A percentile compares a stretch with the other conserved stretches of the same genome.
Evolutionary conservation across 371 early-diverging fungal genomes (phyloP).

Genomic region (Nematocida displodere): DNA sequence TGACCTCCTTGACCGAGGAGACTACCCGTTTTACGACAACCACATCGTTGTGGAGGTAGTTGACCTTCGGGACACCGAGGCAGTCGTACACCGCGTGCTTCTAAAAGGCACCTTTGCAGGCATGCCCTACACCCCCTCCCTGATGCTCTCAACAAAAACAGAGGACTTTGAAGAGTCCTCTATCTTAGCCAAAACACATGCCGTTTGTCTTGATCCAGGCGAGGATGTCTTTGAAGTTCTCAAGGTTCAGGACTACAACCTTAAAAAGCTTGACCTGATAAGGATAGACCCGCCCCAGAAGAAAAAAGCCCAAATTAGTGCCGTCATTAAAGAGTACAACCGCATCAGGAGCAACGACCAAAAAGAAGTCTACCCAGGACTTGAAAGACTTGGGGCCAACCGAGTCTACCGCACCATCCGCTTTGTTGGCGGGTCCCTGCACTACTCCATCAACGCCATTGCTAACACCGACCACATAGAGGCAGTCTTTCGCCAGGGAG

Average conservation of each 20-base stretch:
- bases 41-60: conserved; percentile 45
- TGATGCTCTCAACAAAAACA: conserved; percentile 26
- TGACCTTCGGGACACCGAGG: conserved; percentile 23
- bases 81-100: conserved; percentile 11
- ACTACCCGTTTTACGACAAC: conserved; percentile 52
- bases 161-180: conserved; percentile 3
- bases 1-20: conserved; percentile 49
- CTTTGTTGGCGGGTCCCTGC: conserved; percentile 32
- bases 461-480: conserved; percentile 44
- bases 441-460: conserved; percentile 46
- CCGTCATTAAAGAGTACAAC: conserved; percentile 43
- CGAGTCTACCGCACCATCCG: conserved; percentile 37
- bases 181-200: conserved; percentile 22
- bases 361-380: conserved; percentile 24
- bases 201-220: conserved; percentile 34
- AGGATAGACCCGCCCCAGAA: conserved; percentile 18
- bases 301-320: conserved; percentile 24
- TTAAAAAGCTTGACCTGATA: conserved; percentile 17
- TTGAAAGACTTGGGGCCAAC: conserved; percentile 6
- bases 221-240: conserved; percentile 43
- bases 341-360: background rate
- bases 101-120: conserved; percentile 14
- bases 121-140: conserved; percentile 16
- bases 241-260: conserved; percentile 42
- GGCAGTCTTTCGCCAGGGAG: conserved; percentile 45